Conservation (phyloP, 2,329 filamentous ascomycete genomes). For the Kalmusia sp. region DNA sequence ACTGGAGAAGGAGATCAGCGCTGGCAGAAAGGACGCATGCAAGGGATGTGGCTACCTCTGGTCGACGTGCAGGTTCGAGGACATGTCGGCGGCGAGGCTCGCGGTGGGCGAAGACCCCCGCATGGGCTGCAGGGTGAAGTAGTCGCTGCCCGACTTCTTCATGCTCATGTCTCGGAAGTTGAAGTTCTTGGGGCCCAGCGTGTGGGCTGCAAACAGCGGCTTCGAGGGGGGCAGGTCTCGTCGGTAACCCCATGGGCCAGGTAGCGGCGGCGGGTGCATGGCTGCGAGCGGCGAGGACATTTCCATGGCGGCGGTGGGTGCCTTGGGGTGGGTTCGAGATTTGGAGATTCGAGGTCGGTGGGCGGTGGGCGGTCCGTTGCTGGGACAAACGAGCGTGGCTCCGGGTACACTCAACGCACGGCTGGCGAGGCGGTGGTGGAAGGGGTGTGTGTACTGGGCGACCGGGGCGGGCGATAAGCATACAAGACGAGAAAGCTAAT, state of each 20-base stretch:
- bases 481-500: conserved; percentile 49
- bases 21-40: conserved; percentile 21
- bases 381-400: conserved; percentile 24
- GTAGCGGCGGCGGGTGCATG: conserved; percentile 77
- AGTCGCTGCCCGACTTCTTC: conserved; percentile 75
- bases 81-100: conserved; percentile 90
- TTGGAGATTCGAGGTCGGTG: conserved; percentile 5
- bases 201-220: conserved; percentile 60
- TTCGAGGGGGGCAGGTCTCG: conserved; percentile 62
- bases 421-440: conserved; percentile 25
- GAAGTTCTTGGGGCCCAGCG: conserved; percentile 70
- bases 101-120: conserved; percentile 89
- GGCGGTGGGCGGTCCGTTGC: conserved; percentile 18
- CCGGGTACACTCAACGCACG: conserved; percentile 20
- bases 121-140: conserved; percentile 80
- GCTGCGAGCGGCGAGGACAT: conserved; percentile 92
- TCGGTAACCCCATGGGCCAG: conserved; percentile 69
- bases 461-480: conserved; percentile 39
- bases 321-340: neutral
- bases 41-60: conserved; percentile 72
- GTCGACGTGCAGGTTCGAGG: conserved; percentile 96
- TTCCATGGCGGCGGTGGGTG: conserved; percentile 68
- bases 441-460: no score
- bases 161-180: conserved; percentile 78
- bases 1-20: conserved; percentile 62